phyloP scores from a whole-genome alignment of 768 basidiomycete species.

The Mycena amicta region DNA sequence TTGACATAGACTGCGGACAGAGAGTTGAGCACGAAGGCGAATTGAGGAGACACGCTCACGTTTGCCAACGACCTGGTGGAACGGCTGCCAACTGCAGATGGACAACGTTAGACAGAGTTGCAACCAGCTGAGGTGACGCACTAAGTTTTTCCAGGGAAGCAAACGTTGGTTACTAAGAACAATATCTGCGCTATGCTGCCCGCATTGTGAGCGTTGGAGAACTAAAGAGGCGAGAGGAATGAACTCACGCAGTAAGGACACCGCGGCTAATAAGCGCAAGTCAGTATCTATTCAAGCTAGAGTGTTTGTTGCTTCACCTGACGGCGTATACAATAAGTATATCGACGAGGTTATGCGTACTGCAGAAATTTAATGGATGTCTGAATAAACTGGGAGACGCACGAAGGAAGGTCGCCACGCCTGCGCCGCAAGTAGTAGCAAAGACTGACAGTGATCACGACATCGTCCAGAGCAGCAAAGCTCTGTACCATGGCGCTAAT shows the following conservation, averaged over 20 bases:
- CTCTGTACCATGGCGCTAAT: background rate
- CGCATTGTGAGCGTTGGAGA: background rate
- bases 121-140: background rate
- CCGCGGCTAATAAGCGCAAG: too few species aligned
- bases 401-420: background rate
- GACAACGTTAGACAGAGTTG: background rate
- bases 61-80: background rate
- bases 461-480: background rate
- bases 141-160: background rate
- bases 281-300: too few species aligned
- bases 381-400: background rate
- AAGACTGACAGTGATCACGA: background rate
- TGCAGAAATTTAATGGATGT: background rate
- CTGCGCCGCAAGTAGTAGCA: background rate
- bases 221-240: background rate
- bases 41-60: background rate
- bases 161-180: background rate
- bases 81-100: background rate
- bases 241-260: background rate
- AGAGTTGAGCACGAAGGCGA: background rate
- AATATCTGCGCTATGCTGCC: background rate
- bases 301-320: too few species aligned
- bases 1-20: background rate
- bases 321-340: background rate
- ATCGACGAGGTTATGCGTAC: background rate